Percentiles rank a stretch among this genome's conserved stretches.
Evolutionary conservation across 208 protist genomes (phyloP).

Genomic region (Trichomonas tenax): DNA sequence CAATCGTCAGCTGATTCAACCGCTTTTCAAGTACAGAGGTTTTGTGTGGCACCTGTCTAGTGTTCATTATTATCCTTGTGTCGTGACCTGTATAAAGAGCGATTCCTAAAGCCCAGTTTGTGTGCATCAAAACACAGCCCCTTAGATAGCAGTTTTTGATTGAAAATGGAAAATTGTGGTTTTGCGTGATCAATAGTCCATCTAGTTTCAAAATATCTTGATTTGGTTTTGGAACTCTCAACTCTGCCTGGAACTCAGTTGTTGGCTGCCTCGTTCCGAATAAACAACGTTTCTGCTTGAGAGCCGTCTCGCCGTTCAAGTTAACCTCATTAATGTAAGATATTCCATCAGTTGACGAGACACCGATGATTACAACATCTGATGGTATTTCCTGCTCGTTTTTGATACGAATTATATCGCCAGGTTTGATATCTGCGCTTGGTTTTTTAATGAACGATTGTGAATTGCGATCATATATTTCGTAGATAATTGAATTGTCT

Average conservation of each 20-base stretch:
- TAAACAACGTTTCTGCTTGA: not conserved
- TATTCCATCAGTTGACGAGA: slow-evolving; percentile 19
- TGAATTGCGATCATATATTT: not conserved
- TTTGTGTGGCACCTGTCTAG: not conserved
- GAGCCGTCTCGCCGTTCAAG: slow-evolving; percentile 12
- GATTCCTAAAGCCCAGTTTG: not conserved
- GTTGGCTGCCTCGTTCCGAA: not conserved
- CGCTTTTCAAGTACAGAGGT: not conserved
- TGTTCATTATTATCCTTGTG: slow-evolving; percentile 26
- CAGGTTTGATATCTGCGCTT: not conserved
- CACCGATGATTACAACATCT: slow-evolving; percentile 24
- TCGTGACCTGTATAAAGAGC: slow-evolving; percentile 21
- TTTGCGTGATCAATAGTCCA: not conserved
- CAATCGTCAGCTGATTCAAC: not conserved
- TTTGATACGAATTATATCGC: slow-evolving; percentile 23
- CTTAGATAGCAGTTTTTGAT: not conserved
- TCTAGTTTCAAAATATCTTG: slow-evolving; percentile 24
- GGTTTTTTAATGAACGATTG: not conserved
- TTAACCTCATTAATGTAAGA: slow-evolving; percentile 25
- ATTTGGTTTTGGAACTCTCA: slow-evolving; percentile 19
- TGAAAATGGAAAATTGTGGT: not conserved
- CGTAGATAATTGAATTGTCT: not conserved
- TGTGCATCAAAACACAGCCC: not conserved
- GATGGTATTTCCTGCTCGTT: slow-evolving; percentile 23
- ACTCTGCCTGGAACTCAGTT: not conserved